Base-by-base conservation (phyloP, 306 rosid genomes). In the Crataegus laevigata region DNA sequence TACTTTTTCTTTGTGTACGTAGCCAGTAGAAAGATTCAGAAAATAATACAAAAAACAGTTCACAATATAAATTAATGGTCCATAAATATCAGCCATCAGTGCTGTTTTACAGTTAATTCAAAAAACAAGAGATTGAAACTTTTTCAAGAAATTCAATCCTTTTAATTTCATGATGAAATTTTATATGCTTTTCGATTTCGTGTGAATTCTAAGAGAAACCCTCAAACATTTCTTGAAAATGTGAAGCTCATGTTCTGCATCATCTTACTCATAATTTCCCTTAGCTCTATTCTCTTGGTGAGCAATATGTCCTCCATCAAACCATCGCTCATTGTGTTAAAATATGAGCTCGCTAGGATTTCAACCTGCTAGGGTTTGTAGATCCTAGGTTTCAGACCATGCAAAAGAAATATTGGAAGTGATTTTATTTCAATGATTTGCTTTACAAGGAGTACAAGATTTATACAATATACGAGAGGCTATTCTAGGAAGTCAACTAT, bases 171-270 rank as follows among this genome's bases (percentile, higher is more conserved):
- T 11, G 10, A 69, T 83, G 83, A 73, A 29, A 32, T 69, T 30
- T 64, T 3, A 7, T 15, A 38, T 30, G 69, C 42, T 76, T 40
- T 47, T 66, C 24, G 38, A 78, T 28, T 76, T 55, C 14, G 19
- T 69, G 8, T 54, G 59, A 54, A 70, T 52, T 51, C 67, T 79
- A 3, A 45, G 42, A 36, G 68, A 77, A 80, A 42, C 80, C 55
- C 75, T 8, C 12, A 52, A 69, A n/a, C 45, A 64, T 34, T 77
- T 77, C 50, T 30, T 59, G 11, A 69, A 32, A 77, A 77, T 58
- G 64, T 70, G 28, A 75, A 45, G 78, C 63, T 71, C 7, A 59
- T 74, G 65, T 55, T 76, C n/a, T 66, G 12, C 30, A 40, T 75
- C 47, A 54, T 67, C 55, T 55, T 71, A 4, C 64, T 70, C 76